phyloP scores from a whole-genome alignment of 2,329 filamentous ascomycete species.

The Seiridium cupressi region DNA sequence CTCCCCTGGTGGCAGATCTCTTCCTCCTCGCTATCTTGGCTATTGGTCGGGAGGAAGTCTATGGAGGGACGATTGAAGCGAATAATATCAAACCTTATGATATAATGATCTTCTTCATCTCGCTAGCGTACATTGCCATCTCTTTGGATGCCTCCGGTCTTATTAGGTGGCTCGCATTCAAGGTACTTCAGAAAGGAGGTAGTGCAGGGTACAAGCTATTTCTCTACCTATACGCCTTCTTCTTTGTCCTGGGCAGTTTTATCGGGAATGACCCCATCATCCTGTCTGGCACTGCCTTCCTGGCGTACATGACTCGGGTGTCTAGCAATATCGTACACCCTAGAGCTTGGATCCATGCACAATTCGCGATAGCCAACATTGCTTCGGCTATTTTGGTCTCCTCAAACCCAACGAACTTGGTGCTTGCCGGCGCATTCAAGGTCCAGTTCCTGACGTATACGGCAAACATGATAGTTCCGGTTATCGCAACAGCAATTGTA shows the following conservation, averaged over 20 bases:
- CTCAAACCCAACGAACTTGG: slow-evolving; percentile 75
- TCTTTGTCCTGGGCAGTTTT: slow-evolving; percentile 64
- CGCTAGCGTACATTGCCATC: slow-evolving; percentile 73
- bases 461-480: slow-evolving; percentile 75
- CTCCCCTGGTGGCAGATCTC: slow-evolving; percentile 67
- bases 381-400: slow-evolving; percentile 74
- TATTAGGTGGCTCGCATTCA: slow-evolving; percentile 69
- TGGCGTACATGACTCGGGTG: slow-evolving; percentile 75
- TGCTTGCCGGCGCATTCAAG: slow-evolving; percentile 68
- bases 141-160: slow-evolving; percentile 75
- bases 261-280: slow-evolving; percentile 78
- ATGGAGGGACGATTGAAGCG: slow-evolving; percentile 65
- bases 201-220: slow-evolving; percentile 66
- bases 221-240: slow-evolving; percentile 72
- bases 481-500: slow-evolving; percentile 64
- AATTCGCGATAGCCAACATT: slow-evolving; percentile 72
- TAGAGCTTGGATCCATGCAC: slow-evolving; percentile 69
- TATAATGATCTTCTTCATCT: slow-evolving; percentile 74
- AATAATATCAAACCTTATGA: slow-evolving; percentile 67
- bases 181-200: slow-evolving; percentile 66
- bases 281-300: slow-evolving; percentile 69
- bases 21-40: slow-evolving; percentile 69
- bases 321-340: slow-evolving; percentile 71
- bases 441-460: slow-evolving; percentile 74
- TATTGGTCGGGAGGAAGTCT: slow-evolving; percentile 65